These are phyloP conservation scores for Aspergillus nanangensis DNA, from an alignment of 495 filamentous ascomycete species.

Conservation along the genomic window DNA sequence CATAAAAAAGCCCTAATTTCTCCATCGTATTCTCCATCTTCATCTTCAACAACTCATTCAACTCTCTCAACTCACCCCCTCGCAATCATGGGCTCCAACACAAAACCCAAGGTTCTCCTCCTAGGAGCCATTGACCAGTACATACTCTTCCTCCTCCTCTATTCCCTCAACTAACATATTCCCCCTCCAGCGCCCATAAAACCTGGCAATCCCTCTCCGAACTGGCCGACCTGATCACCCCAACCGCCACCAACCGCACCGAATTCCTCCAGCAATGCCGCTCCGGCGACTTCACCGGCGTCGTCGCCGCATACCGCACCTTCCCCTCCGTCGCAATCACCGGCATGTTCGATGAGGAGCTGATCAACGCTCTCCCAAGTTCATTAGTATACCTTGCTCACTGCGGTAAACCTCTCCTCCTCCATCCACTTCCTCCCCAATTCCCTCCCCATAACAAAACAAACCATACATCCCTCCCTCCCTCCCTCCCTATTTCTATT, in stretches of 20 bases:
- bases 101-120: slow-evolving; percentile 51
- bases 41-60: background rate
- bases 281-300: slow-evolving; percentile 62
- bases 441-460: background rate
- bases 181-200: slow-evolving; percentile 31
- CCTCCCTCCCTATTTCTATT: background rate
- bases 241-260: slow-evolving; percentile 49
- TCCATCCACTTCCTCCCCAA: background rate
- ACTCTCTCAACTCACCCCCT: background rate
- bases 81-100: slow-evolving; percentile 11
- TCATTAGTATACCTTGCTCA: slow-evolving; percentile 51
- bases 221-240: slow-evolving; percentile 44
- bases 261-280: slow-evolving; percentile 73
- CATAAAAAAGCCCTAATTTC: no score
- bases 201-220: slow-evolving; percentile 47
- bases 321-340: slow-evolving; percentile 65
- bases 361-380: slow-evolving; percentile 55
- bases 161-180: background rate
- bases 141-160: slow-evolving; percentile 11
- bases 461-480: background rate
- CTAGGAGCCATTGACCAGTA: slow-evolving; percentile 55
- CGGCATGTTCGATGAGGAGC: slow-evolving; percentile 62
- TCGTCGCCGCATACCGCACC: slow-evolving; percentile 70
- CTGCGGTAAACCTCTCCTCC: slow-evolving; percentile 36
- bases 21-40: no score